Conservation (phyloP, 768 basidiomycete genomes). For the Lyophyllum shimeji region DNA sequence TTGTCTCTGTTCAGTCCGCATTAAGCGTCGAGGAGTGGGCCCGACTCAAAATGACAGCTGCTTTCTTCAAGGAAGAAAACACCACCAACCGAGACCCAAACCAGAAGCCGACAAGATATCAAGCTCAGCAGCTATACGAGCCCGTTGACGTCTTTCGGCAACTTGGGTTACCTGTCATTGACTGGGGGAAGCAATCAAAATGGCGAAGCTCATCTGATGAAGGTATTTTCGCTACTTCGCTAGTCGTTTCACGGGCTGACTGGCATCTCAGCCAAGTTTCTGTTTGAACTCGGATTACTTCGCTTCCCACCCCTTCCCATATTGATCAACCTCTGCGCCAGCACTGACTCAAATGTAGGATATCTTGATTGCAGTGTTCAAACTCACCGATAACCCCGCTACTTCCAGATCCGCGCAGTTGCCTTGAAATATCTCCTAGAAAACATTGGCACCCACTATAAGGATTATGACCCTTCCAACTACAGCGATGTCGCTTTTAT, state of each 20-base stretch:
- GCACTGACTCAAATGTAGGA: conserved; percentile 40
- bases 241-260: not conserved
- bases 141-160: conserved; percentile 70
- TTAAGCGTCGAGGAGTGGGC: conserved; percentile 43
- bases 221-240: conserved; percentile 48
- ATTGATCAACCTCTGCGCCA: conserved; percentile 69
- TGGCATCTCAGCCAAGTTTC: conserved; percentile 63
- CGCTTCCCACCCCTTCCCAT: conserved; percentile 66
- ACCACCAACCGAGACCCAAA: conserved; percentile 14
- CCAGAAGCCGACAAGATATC: conserved; percentile 47
- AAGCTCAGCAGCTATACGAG: conserved; percentile 81
- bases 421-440: conserved; percentile 86
- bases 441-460: conserved; percentile 62
- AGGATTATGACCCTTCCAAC: conserved; percentile 52
- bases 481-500: conserved; percentile 72
- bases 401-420: conserved; percentile 39
- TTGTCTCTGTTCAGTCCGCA: conserved; percentile 74
- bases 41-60: conserved; percentile 67
- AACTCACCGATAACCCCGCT: not conserved
- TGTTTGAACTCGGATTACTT: conserved; percentile 69
- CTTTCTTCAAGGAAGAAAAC: conserved; percentile 65
- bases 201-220: conserved; percentile 87
- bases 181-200: conserved; percentile 78
- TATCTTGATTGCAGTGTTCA: not conserved
- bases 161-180: conserved; percentile 78